A percentile compares a stretch with the other conserved stretches of the same genome.
Evolutionary conservation across 2,329 filamentous ascomycete species (phyloP).

Genomic region (Westerdykella sp.): DNA sequence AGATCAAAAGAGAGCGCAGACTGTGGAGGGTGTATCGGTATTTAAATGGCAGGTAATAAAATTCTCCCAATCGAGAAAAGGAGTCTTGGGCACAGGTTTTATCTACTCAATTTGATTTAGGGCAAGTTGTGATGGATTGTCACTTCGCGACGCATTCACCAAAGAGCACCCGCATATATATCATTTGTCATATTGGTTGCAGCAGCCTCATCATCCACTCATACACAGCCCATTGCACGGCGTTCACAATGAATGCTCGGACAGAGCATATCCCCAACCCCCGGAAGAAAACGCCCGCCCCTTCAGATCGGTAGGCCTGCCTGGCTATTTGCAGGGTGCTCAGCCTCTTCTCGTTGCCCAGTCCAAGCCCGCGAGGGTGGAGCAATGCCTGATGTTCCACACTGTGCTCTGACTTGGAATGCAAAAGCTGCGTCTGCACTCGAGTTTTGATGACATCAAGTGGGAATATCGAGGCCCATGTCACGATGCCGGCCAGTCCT

Average conservation of each 20-base stretch:
- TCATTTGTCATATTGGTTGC: constrained; percentile 8
- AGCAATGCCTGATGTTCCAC: constrained; percentile 20
- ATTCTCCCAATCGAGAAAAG: too few species aligned
- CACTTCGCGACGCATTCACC: too few species aligned
- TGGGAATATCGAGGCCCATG: constrained; percentile 87
- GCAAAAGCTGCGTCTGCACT: constrained; percentile 64
- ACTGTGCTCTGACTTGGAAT: constrained; percentile 1
- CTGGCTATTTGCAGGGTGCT: constrained; percentile 59
- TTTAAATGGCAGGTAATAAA: too few species aligned
- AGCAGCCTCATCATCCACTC: constrained; percentile 69
- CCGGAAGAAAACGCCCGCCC: constrained; percentile 70
- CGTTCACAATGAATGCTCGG: constrained; percentile 87
- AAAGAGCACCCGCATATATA: too few species aligned
- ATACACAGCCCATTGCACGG: constrained; percentile 86
- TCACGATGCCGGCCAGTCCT: constrained; percentile 77
- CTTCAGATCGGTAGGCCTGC: constrained; percentile 64
- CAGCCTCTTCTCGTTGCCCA: constrained; percentile 26
- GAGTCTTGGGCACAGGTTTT: too few species aligned
- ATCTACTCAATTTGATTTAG: too few species aligned
- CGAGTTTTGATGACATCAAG: constrained; percentile 89
- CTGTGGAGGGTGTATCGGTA: too few species aligned
- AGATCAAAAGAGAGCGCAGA: too few species aligned
- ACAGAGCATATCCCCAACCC: constrained; percentile 76
- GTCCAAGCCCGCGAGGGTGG: constrained; percentile 1
- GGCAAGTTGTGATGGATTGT: too few species aligned